Percentiles rank a stretch among this genome's conserved stretches.
These are phyloP conservation scores for Citeromyces siamensis DNA, from an alignment of 1,139 yeast genomes.

Conservation along the genomic window DNA sequence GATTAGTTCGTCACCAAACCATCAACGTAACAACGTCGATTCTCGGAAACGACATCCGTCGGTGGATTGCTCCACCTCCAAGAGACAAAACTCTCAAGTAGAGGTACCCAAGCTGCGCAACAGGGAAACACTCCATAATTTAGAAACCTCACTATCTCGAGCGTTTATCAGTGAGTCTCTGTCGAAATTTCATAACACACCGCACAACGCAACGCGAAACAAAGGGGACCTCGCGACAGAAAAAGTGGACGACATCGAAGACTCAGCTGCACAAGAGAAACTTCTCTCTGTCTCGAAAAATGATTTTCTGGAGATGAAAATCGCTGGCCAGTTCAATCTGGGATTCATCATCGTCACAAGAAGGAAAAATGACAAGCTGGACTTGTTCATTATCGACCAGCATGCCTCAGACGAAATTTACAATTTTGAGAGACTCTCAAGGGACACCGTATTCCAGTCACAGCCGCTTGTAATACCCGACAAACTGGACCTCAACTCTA, in stretches of 20 bases:
- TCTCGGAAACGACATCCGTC: no score
- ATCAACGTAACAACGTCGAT: no score
- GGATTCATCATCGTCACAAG: slow-evolving; percentile 76
- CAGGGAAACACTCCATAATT: no score
- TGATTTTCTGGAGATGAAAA: slow-evolving; percentile 58
- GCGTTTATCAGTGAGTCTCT: no score
- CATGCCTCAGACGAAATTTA: slow-evolving; percentile 96
- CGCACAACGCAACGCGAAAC: not conserved
- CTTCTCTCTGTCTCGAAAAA: slow-evolving; percentile 42
- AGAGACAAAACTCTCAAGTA: no score
- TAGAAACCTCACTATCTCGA: not conserved
- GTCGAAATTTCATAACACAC: no score
- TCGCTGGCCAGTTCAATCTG: slow-evolving; percentile 86
- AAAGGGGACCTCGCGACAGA: slow-evolving; percentile 4
- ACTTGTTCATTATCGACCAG: slow-evolving; percentile 83
- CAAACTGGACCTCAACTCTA: slow-evolving; percentile 49
- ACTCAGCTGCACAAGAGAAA: slow-evolving; percentile 39
- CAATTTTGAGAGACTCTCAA: slow-evolving; percentile 66
- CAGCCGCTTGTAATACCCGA: slow-evolving; percentile 69
- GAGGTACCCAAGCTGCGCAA: no score
- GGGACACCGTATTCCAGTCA: slow-evolving; percentile 39
- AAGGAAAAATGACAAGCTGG: slow-evolving; percentile 20
- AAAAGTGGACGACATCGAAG: slow-evolving; percentile 15
- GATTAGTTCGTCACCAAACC: no score
- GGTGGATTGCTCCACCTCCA: no score